phyloP scores from a whole-genome alignment of 441 rosid species.

The Daphne laureola region DNA sequence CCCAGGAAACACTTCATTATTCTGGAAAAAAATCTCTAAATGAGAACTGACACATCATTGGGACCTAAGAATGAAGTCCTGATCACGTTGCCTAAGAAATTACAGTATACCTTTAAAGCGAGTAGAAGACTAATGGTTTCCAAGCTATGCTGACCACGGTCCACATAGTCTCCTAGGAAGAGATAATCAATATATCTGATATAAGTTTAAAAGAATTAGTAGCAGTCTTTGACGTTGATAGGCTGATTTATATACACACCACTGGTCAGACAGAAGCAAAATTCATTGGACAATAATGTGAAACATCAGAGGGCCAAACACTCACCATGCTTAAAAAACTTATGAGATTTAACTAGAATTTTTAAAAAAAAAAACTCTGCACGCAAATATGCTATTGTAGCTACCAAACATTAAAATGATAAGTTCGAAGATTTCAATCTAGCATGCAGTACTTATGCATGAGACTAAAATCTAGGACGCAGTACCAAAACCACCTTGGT shows the following conservation, averaged over 20 bases:
- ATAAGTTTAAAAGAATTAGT: slow-evolving; percentile 22
- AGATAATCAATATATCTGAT: slow-evolving; percentile 97
- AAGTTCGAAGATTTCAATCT: too few relatives aligned
- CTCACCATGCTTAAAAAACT: not conserved
- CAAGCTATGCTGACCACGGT: slow-evolving; percentile 97
- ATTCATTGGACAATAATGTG: not conserved
- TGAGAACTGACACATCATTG: not conserved
- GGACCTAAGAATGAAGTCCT: slow-evolving; percentile 6
- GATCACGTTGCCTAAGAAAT: slow-evolving; percentile 4
- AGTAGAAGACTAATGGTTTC: slow-evolving; percentile 92
- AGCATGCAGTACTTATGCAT: too few relatives aligned
- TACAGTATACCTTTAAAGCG: slow-evolving; percentile 67
- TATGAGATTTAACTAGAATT: not conserved
- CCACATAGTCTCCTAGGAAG: slow-evolving; percentile 99
- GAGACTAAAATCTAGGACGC: too few relatives aligned
- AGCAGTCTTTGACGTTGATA: slow-evolving; percentile 9
- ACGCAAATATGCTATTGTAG: too few relatives aligned
- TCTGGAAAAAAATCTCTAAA: slow-evolving; percentile 14
- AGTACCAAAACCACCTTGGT: too few relatives aligned
- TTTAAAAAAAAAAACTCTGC: not conserved
- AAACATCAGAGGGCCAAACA: not conserved
- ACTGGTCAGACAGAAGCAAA: not conserved
- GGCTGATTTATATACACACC: not conserved
- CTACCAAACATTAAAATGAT: too few relatives aligned
- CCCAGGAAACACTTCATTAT: slow-evolving; percentile 14